Percentiles rank a stretch among this genome's conserved stretches.
phyloP scores from a whole-genome alignment of 176 grass and related monocot species.

The Chrysopogon serrulatus region DNA sequence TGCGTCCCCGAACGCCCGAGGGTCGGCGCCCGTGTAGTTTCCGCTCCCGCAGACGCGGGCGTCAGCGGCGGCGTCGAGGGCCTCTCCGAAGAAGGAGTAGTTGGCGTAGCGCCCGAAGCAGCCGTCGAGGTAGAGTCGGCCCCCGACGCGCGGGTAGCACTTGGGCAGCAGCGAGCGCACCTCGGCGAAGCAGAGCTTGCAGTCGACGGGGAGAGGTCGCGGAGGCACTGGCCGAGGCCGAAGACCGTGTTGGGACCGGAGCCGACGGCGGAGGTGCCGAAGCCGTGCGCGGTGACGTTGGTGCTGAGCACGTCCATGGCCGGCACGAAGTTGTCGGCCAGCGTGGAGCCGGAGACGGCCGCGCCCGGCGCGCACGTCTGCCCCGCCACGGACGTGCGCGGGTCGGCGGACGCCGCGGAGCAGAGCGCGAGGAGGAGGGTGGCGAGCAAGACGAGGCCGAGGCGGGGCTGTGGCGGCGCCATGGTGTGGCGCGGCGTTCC shows the following conservation, averaged over 20 bases:
- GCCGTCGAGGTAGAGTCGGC: conserved; percentile 66
- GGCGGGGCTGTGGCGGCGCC: neutral
- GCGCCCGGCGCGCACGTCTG: conserved; percentile 24
- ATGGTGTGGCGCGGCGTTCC: neutral
- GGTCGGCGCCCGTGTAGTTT: conserved; percentile 18
- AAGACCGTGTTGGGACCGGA: conserved; percentile 49
- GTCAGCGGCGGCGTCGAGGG: conserved; percentile 13
- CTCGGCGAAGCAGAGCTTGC: conserved; percentile 78
- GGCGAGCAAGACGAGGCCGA: neutral
- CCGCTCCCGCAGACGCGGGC: neutral
- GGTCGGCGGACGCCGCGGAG: conserved; percentile 21
- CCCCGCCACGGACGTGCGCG: conserved; percentile 36
- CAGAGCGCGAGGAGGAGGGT: neutral
- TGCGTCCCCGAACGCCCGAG: conserved; percentile 32
- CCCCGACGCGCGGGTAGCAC: conserved; percentile 66
- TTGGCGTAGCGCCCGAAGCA: conserved; percentile 77
- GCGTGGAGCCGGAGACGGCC: conserved; percentile 31
- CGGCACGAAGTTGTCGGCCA: conserved; percentile 62
- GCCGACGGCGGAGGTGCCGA: conserved; percentile 50
- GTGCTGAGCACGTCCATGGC: conserved; percentile 74
- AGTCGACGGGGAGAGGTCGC: conserved; percentile 70
- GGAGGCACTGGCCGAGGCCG: conserved; percentile 65
- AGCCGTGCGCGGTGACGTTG: conserved; percentile 55
- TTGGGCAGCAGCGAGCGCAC: conserved; percentile 74
- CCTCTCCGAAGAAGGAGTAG: conserved; percentile 69